Conservation (phyloP, 2,329 filamentous ascomycete species). For the Dothistroma pini region DNA sequence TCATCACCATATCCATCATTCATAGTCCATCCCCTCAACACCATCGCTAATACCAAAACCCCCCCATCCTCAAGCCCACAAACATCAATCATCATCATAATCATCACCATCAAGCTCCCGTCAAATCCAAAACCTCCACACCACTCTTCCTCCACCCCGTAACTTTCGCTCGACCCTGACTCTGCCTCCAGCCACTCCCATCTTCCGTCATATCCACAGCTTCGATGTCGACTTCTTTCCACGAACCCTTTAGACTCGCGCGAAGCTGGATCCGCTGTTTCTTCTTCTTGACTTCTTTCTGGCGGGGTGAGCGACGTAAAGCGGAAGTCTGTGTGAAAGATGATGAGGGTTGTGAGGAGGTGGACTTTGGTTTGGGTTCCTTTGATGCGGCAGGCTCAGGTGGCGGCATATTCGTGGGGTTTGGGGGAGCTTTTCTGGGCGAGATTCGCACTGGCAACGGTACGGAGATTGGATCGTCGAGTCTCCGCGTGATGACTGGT, state of each 20-base stretch:
- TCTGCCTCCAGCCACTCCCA: slow-evolving; percentile 22
- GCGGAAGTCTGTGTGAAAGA: slow-evolving; percentile 2
- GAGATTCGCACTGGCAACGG: neutral
- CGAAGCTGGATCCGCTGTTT: slow-evolving; percentile 30
- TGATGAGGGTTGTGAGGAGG: neutral
- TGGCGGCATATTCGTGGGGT: neutral
- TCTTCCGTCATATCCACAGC: slow-evolving; percentile 30
- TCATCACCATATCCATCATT: no score
- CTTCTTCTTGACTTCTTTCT: slow-evolving; percentile 16
- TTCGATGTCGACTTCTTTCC: slow-evolving; percentile 32
- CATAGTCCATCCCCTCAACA: no score
- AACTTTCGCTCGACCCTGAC: slow-evolving; percentile 13
- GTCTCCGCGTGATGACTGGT: neutral
- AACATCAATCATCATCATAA: no score
- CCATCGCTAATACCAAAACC: no score
- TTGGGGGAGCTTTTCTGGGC: neutral
- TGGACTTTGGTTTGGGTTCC: neutral
- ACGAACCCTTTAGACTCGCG: slow-evolving; percentile 32
- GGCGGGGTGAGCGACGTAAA: slow-evolving; percentile 12
- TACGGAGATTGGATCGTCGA: neutral
- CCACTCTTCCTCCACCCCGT: slow-evolving; percentile 33
- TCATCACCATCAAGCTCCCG: slow-evolving; percentile 2
- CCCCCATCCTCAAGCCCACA: no score
- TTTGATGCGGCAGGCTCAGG: neutral
- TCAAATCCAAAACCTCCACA: slow-evolving; percentile 34